Base-by-base conservation (phyloP, 108 stramenopile genomes). In the Nannochloropsis gaditana region DNA sequence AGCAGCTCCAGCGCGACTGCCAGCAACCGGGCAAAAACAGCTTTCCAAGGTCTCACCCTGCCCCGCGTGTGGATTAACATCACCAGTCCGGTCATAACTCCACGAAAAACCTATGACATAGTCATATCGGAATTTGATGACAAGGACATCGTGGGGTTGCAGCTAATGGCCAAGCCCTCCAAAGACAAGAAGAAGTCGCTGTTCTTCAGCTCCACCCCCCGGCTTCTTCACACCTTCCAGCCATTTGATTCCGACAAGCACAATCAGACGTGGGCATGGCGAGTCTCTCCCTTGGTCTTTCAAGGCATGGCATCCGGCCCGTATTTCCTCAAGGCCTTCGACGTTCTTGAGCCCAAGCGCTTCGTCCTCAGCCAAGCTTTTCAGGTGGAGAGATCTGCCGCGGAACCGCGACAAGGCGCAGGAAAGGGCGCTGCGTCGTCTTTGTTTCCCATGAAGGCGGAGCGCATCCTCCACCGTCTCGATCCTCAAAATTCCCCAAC, bases 11-110 rank as follows among this genome's bases (percentile, higher is more conserved):
- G 59, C 59, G n/a, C 19, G 19, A n/a, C 19, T n/a, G 15, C 11
- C 47, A 73, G n/a, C 59, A 73, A 73, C 59, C 59, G 59, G n/a
- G 19, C 59, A 73, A 6, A 3, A 3, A n/a, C 19, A 15, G n/a
- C 2, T n/a, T 73, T n/a, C 19, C 19, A n/a, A 15, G 59, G 59
- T 2, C 15, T 73, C 59, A 73, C 6, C n/a, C n/a, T 73, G n/a
- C 59, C 59, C 19, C 59, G 59, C 59, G 59, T 73, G 59, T 73
- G 59, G 59, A n/a, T 73, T 15, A 73, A 73, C n/a, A 73, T 73
- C 59, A 73, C 59, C 59, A 73, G 19, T 4, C 59, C 59, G 4
- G 59, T 73, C 15, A 73, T 73, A 4, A n/a, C 59, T 15, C 19
- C 8, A 73, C 19, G 59, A n/a, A 73, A 73, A 15, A 73, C 2